phyloP scores from a whole-genome alignment of 768 basidiomycete species.

The Ramaria sp. region DNA sequence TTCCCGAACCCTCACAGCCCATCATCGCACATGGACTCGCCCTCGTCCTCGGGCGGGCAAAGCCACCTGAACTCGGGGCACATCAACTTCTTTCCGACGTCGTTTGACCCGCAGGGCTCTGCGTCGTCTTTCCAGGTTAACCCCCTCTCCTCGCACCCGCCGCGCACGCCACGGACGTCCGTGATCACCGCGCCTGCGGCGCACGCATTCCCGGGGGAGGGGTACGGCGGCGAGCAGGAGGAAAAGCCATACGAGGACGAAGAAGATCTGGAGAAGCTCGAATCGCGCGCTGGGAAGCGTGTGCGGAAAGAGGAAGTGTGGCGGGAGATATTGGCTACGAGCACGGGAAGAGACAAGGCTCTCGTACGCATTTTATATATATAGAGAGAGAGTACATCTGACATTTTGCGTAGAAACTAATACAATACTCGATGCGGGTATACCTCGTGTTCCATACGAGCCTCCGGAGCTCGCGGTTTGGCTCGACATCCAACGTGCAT shows the following conservation, averaged over 20 bases:
- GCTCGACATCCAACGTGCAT: conserved; percentile 23
- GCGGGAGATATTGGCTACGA: conserved; percentile 70
- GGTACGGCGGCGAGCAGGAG: conserved; percentile 32
- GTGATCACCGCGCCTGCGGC: conserved; percentile 24
- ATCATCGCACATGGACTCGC: conserved; percentile 15
- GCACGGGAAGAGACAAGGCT: conserved; percentile 73
- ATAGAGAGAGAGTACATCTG: not conserved
- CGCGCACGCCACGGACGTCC: conserved; percentile 60
- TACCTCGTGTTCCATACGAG: conserved; percentile 55
- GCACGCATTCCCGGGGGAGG: conserved; percentile 25
- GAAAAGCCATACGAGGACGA: conserved; percentile 16
- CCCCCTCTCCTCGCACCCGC: conserved; percentile 68
- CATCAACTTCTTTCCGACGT: conserved; percentile 44
- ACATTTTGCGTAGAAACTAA: conserved; percentile 51
- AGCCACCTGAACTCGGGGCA: conserved; percentile 30
- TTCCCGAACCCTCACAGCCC: conserved; percentile 38
- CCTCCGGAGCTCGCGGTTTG: not conserved
- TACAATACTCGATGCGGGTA: conserved; percentile 73
- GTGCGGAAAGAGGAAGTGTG: conserved; percentile 60
- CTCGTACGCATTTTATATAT: conserved; percentile 46
- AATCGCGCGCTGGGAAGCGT: conserved; percentile 33
- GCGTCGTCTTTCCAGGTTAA: conserved; percentile 66
- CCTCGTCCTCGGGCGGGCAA: conserved; percentile 4
- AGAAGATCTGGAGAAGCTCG: conserved; percentile 35
- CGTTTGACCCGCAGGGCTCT: conserved; percentile 38